These are phyloP conservation scores for Apiotrichum sp. DNA, from an alignment of 1,284 basidiomycete species.

Conservation along the genomic window DNA sequence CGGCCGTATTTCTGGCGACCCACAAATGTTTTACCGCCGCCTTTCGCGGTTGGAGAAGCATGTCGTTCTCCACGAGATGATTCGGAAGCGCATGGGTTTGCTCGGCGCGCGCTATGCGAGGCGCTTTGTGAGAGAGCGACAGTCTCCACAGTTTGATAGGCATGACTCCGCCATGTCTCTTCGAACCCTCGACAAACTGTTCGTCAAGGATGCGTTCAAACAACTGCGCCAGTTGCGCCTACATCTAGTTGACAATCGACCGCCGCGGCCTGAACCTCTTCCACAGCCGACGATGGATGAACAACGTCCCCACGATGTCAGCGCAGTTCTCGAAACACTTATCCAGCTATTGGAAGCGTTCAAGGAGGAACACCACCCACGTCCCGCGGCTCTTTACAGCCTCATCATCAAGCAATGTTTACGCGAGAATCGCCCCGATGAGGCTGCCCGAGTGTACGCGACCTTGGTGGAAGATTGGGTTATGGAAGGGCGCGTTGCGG, in stretches of 20 bases:
- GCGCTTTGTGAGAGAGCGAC: constrained; percentile 5
- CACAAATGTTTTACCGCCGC: background rate
- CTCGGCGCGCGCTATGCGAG: background rate
- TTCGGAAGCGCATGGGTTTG: constrained; percentile 10
- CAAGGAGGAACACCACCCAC: constrained; percentile 27
- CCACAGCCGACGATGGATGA: constrained; percentile 18
- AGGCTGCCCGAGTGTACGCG: constrained; percentile 43
- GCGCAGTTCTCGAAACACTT: background rate
- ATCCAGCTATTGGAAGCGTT: constrained; percentile 25
- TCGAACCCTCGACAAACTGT: too few relatives aligned
- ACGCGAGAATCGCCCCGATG: constrained; percentile 27
- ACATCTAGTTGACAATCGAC: too few relatives aligned
- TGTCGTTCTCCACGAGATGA: constrained; percentile 25
- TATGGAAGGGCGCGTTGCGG: constrained; percentile 42
- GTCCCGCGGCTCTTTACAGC: constrained; percentile 29
- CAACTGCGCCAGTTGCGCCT: too few relatives aligned
- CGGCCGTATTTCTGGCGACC: background rate
- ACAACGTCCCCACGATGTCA: constrained; percentile 7
- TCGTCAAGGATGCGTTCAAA: too few relatives aligned
- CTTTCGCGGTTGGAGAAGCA: constrained; percentile 26
- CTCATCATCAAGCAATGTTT: constrained; percentile 27
- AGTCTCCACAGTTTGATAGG: too few relatives aligned
- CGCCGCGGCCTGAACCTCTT: background rate
- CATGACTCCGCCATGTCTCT: too few relatives aligned
- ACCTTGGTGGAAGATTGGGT: constrained; percentile 48